Percentiles rank a stretch among this genome's conserved stretches.
Conservation (phyloP, 495 filamentous ascomycete species). For the Lophiostoma macrostomum region DNA sequence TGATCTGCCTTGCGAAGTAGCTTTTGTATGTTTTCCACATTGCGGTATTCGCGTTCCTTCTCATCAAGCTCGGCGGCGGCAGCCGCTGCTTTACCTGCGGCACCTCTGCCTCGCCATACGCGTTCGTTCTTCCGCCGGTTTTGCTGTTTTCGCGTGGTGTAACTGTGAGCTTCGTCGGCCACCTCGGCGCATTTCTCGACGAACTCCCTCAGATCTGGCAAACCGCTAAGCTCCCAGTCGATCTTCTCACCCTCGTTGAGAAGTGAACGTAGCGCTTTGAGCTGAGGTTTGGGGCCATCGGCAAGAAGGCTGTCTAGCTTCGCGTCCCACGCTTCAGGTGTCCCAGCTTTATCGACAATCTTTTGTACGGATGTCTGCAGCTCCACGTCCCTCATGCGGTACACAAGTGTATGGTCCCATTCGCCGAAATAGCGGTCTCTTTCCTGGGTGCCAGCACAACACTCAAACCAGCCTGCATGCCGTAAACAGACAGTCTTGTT, state of each 20-base stretch:
- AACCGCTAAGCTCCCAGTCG: conserved; percentile 82
- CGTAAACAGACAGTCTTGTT: conserved; percentile 74
- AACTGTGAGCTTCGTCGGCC: conserved; percentile 96
- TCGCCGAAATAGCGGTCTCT: conserved; percentile 42
- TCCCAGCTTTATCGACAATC: conserved; percentile 77
- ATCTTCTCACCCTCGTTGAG: conserved; percentile 96
- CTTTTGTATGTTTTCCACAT: conserved; percentile 82
- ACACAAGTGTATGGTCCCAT: conserved; percentile 62
- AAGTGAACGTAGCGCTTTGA: conserved; percentile 81
- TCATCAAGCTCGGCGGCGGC: conserved; percentile 81
- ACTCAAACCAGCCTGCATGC: conserved; percentile 74
- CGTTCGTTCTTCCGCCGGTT: conserved; percentile 97
- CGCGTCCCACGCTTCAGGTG: conserved; percentile 86
- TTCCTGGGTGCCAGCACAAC: conserved; percentile 61
- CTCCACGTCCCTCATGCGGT: conserved; percentile 70
- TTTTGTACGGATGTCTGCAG: conserved; percentile 66
- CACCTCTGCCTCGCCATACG: conserved; percentile 68
- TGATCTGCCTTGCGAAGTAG: conserved; percentile 81
- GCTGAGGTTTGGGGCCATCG: conserved; percentile 74
- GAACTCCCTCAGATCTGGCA: conserved; percentile 78
- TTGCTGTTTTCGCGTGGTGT: conserved; percentile 96
- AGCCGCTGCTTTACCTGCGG: conserved; percentile 55
- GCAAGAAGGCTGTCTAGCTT: conserved; percentile 83
- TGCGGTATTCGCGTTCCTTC: conserved; percentile 81
- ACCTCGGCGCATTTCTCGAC: conserved; percentile 96